Conservation (phyloP, 495 filamentous ascomycete species). For the Hyaloscypha bicolor region DNA sequence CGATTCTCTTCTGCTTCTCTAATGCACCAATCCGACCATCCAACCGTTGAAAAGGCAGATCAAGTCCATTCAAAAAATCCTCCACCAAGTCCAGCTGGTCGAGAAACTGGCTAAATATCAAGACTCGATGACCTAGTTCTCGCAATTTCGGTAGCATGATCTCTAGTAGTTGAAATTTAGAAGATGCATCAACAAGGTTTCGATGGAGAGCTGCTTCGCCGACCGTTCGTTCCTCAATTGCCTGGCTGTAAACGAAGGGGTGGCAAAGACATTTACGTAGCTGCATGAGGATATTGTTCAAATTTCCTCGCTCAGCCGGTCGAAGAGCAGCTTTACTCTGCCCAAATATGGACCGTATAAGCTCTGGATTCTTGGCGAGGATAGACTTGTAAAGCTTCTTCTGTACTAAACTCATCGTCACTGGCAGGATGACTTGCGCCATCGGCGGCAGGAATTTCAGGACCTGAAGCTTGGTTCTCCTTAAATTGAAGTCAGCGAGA, state of each 20-base stretch:
- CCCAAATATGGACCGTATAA: constrained; percentile 85
- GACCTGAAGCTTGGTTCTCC: constrained; percentile 87
- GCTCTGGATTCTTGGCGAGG: constrained; percentile 79
- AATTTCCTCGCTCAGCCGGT: constrained; percentile 67
- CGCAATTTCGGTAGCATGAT: constrained; percentile 89
- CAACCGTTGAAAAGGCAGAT: constrained; percentile 72
- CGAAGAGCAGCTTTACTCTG: constrained; percentile 57
- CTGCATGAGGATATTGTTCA: constrained; percentile 96
- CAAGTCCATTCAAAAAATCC: constrained; percentile 80
- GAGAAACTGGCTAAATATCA: constrained; percentile 97
- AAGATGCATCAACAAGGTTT: constrained; percentile 87
- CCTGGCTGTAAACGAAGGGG: constrained; percentile 87
- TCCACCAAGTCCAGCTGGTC: constrained; percentile 87
- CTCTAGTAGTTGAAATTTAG: constrained; percentile 85
- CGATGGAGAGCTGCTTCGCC: constrained; percentile 59
- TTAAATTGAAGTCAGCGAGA: constrained; percentile 15
- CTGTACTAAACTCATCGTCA: constrained; percentile 89
- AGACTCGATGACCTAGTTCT: constrained; percentile 84
- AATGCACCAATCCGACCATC: constrained; percentile 80
- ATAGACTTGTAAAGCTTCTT: constrained; percentile 96
- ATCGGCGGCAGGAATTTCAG: constrained; percentile 88
- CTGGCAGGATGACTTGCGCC: constrained; percentile 91
- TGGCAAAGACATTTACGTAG: constrained; percentile 94
- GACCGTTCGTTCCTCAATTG: constrained; percentile 78
- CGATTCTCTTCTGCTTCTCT: constrained; percentile 92